Evolutionary conservation across 768 basidiomycete genomes (phyloP), one percentile per base, ranked within the genome.

Genomic region (Hericium erinaceus): DNA sequence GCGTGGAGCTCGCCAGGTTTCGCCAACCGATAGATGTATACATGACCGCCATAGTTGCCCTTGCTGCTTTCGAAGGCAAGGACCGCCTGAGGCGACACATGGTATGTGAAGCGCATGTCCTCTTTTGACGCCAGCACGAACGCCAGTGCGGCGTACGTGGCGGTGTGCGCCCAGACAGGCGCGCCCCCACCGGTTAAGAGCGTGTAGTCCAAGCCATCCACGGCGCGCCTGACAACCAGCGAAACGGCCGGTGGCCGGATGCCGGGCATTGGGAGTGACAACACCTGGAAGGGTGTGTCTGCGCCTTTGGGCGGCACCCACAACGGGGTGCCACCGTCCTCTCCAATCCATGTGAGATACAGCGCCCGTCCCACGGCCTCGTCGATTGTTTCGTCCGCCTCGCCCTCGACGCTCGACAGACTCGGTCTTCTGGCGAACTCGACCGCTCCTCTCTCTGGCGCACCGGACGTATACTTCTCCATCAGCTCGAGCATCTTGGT

Each of bases 81-180:
- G 2, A 90, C 84, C 5, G 77, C 77, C 46, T 74, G 68, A 1
- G 70, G 70, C 0, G 78, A 69, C 38, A 83, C 70, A 65, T 98
- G 93, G 65, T 87, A 81, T 1, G 90, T 89, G 72, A 95, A 93
- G 18, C 92, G 83, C 0, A 89, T 84, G 69, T 98, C 92, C 28
- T 82, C 84, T 68, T 98, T 98, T 12, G 91, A 92, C 9, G 92
- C 92, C 52, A 99, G 76, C 41, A 99, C 95, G 67, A 98, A 99
- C 0, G 92, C 81, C 24, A 99, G 79, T 0, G 94, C 95, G 18
- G 89, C 84, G 69, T 83, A 94, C 0, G 95, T 98, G n/a, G 83
- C 77, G 4, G 72, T 72, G 68, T 99, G 95, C 53, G 65, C 75
- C 93, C 90, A 95, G 33, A 58, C 59, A 7, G 78, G 72, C 57